These are phyloP conservation scores for Sequoia sempervirens DNA, from an alignment of 75 land plant species.

Conservation along the genomic window DNA sequence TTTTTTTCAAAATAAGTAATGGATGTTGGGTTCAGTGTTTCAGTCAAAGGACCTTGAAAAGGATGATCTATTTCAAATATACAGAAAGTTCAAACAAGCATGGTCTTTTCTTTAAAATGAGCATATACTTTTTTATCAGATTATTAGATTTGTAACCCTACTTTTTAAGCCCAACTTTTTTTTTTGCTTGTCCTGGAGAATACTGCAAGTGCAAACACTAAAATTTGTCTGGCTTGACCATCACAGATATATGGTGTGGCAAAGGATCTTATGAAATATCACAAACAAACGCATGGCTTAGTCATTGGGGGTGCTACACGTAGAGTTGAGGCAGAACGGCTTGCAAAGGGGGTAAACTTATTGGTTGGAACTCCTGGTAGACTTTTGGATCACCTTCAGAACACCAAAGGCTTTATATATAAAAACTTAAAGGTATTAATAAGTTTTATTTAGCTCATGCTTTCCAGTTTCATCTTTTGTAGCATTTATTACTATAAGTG, in stretches of 20 bases:
- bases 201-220: neutral
- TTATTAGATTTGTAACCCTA: neutral
- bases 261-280: conserved; percentile 81
- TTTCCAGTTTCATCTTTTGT: neutral
- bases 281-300: conserved; percentile 83
- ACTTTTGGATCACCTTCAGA: conserved; percentile 94
- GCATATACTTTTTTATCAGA: neutral
- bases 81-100: neutral
- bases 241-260: conserved; percentile 93
- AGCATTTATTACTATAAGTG: neutral
- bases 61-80: neutral
- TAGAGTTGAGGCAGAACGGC: conserved; percentile 77
- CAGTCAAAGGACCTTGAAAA: neutral
- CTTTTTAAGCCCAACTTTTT: neutral
- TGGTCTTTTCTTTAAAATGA: neutral
- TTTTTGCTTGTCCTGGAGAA: neutral
- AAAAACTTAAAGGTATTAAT: conserved; percentile 72
- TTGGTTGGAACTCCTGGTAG: conserved; percentile 96
- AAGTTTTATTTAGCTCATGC: neutral
- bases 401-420: conserved; percentile 82
- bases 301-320: conserved; percentile 86
- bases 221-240: neutral
- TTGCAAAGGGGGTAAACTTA: conserved; percentile 84
- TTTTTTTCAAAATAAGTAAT: neutral
- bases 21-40: neutral